Percentiles rank a stretch among this genome's conserved stretches.
Evolutionary conservation across 208 protist genomes (phyloP).

Genomic region (Balamuthia mandrillaris): DNA sequence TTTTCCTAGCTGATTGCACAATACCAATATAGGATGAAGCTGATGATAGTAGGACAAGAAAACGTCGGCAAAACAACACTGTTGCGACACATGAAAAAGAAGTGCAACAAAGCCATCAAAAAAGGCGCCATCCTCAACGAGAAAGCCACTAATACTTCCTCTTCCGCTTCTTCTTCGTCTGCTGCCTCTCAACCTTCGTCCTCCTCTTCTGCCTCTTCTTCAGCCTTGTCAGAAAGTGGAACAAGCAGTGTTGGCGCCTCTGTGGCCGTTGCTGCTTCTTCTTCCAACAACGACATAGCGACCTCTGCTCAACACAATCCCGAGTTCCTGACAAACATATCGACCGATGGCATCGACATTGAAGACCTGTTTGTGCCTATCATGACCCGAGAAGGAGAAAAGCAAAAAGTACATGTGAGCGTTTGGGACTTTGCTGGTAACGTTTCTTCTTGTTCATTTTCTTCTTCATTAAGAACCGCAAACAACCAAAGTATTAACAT

Average conservation of each 20-base stretch:
- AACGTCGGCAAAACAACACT: background rate
- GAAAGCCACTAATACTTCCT: no score
- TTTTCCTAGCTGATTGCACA: background rate
- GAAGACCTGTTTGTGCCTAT: background rate
- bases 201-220: background rate
- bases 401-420: background rate
- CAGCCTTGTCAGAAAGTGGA: background rate
- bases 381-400: background rate
- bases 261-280: background rate
- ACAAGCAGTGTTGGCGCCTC: no score
- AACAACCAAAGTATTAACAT: no score
- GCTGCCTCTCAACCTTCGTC: no score
- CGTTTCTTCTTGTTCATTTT: background rate
- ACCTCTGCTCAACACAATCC: no score
- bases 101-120: no score
- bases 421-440: constrained; percentile 39
- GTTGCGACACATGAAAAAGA: background rate
- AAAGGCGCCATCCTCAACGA: no score
- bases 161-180: no score
- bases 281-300: no score
- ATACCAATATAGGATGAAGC: background rate
- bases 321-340: no score
- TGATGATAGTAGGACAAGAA: constrained; percentile 9
- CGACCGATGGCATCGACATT: constrained; percentile 39
- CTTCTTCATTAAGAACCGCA: no score